Evolutionary conservation across 2,329 filamentous ascomycete genomes (phyloP).

Genomic region (Lachnellula arida): DNA sequence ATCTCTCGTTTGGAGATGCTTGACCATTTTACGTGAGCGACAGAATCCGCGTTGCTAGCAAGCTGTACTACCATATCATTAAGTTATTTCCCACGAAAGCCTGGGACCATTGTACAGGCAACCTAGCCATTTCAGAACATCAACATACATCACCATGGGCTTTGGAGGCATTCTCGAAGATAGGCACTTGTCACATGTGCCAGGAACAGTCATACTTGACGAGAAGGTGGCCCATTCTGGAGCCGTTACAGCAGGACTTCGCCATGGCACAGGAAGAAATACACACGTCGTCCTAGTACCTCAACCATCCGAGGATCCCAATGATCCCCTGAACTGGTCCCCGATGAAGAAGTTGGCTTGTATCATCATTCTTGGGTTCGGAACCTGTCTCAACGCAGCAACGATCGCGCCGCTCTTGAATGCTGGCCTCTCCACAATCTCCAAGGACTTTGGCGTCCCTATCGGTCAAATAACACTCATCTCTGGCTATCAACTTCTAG

Average conservation of each 20-base stretch:
- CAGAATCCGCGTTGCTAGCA: no score
- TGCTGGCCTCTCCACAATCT: slow-evolving; percentile 14
- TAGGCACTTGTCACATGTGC: slow-evolving; percentile 11
- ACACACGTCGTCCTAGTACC: slow-evolving; percentile 27
- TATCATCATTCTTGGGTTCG: slow-evolving; percentile 36
- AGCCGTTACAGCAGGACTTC: slow-evolving; percentile 13
- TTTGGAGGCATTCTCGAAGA: slow-evolving; percentile 15
- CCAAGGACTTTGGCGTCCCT: slow-evolving; percentile 13
- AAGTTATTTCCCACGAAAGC: no score
- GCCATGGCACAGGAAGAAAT: slow-evolving; percentile 19
- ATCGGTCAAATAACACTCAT: slow-evolving; percentile 20
- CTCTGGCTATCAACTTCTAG: slow-evolving; percentile 22
- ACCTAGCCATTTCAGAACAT: background rate
- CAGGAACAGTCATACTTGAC: slow-evolving; percentile 19
- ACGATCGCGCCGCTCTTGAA: slow-evolving; percentile 15
- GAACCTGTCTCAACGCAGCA: slow-evolving; percentile 34
- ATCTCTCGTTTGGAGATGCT: no score
- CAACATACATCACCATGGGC: slow-evolving; percentile 5
- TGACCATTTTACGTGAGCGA: no score
- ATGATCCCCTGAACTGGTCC: slow-evolving; percentile 43
- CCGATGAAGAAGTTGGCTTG: slow-evolving; percentile 37
- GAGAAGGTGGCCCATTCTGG: slow-evolving; percentile 17
- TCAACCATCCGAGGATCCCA: slow-evolving; percentile 44
- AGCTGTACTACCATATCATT: no score
- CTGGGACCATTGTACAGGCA: background rate